phyloP scores from a whole-genome alignment of 164 flowering plant species.

The Macadamia tetraphylla region DNA sequence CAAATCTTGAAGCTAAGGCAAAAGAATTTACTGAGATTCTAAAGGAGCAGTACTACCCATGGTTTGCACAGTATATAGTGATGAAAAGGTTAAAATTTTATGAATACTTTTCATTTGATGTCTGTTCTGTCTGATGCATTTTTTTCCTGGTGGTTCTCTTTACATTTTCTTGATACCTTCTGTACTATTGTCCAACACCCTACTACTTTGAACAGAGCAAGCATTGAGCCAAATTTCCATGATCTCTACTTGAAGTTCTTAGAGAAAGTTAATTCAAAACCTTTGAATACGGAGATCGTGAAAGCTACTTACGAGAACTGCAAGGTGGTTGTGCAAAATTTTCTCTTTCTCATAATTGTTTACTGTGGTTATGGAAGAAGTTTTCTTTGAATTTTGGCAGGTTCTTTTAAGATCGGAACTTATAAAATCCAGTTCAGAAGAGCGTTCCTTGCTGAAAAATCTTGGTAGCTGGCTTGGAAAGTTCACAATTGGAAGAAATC shows the following conservation, averaged over 20 bases:
- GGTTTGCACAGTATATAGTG: slow-evolving; percentile 99
- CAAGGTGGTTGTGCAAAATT: slow-evolving; percentile 54
- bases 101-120: neutral
- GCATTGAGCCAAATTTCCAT: slow-evolving; percentile 98
- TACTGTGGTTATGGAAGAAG: neutral
- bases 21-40: slow-evolving; percentile 78
- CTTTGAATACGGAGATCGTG: slow-evolving; percentile 69
- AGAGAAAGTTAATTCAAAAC: slow-evolving; percentile 73
- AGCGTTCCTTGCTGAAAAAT: slow-evolving; percentile 91
- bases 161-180: neutral
- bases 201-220: slow-evolving; percentile 54
- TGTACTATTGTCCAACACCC: neutral
- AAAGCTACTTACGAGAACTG: slow-evolving; percentile 91
- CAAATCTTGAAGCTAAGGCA: slow-evolving; percentile 80
- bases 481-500: slow-evolving; percentile 93
- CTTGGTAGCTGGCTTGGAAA: slow-evolving; percentile 99
- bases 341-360: neutral
- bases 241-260: slow-evolving; percentile 94
- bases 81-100: slow-evolving; percentile 70
- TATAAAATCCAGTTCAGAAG: slow-evolving; percentile 95
- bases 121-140: neutral
- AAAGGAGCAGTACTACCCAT: slow-evolving; percentile 73
- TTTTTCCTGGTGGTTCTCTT: neutral
- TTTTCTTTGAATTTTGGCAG: slow-evolving; percentile 27
- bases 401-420: slow-evolving; percentile 91